phyloP scores from a whole-genome alignment of 257 asterid species.

The Capsicum rhomboideum region DNA sequence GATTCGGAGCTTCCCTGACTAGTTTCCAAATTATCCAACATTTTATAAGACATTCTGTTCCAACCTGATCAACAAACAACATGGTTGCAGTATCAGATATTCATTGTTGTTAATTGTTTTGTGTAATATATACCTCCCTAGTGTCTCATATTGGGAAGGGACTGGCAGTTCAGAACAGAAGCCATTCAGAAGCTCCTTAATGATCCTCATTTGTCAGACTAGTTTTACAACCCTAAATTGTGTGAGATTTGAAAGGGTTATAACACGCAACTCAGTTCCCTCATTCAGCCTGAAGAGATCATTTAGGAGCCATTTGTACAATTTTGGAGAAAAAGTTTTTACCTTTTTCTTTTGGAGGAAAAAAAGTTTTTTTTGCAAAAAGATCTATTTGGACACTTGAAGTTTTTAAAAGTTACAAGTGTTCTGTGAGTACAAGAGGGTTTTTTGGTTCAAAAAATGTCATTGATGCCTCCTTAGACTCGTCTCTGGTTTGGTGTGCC shows the following conservation, averaged over 20 bases:
- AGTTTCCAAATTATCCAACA: not conserved
- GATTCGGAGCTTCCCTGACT: slow-evolving; percentile 65
- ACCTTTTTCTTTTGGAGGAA: too few species aligned
- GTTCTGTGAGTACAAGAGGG: not conserved
- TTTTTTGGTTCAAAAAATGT: not conserved
- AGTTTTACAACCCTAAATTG: not conserved
- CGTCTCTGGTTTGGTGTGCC: not conserved
- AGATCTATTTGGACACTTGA: not conserved
- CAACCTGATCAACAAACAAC: not conserved
- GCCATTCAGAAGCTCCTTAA: not conserved
- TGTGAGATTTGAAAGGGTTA: not conserved
- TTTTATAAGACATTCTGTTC: not conserved
- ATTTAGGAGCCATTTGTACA: not conserved
- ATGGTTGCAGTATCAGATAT: not conserved
- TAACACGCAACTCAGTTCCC: not conserved
- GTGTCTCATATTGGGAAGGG: not conserved
- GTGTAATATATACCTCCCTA: not conserved
- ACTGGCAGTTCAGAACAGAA: not conserved
- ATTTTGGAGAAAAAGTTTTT: not conserved
- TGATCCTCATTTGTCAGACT: not conserved
- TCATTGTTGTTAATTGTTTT: not conserved
- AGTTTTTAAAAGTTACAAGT: not conserved
- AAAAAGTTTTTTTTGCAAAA: not conserved
- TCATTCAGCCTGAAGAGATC: not conserved
- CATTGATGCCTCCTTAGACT: not conserved